Conservation (phyloP, 2,329 filamentous ascomycete species). For the Aspergillus sp. region DNA sequence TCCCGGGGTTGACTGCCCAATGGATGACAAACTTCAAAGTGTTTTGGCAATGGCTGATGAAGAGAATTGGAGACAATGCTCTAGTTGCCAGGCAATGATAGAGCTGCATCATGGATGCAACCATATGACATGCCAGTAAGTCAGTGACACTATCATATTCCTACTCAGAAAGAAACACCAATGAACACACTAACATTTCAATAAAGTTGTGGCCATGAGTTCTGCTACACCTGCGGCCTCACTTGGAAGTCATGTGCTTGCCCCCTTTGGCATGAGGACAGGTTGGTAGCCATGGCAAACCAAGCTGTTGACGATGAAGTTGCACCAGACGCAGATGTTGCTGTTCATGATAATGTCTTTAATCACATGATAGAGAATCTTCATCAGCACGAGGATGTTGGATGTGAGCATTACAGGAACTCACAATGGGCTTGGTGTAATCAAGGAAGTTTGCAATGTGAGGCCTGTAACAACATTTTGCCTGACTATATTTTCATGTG, state of each 20-base stretch:
- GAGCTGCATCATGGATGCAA: constrained; percentile 9
- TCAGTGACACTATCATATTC: not conserved
- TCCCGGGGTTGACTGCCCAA: constrained; percentile 9
- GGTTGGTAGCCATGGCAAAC: constrained; percentile 3
- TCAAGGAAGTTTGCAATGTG: not conserved
- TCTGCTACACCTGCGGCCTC: constrained; percentile 5
- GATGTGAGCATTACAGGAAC: constrained; percentile 7
- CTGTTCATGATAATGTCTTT: constrained; percentile 2
- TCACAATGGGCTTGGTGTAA: constrained; percentile 6
- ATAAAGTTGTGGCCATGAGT: constrained; percentile 6
- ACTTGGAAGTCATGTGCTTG: constrained; percentile 7
- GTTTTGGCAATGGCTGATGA: constrained; percentile 6
- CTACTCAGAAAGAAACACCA: not conserved
- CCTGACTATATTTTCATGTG: constrained; percentile 8
- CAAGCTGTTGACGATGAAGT: constrained; percentile 6
- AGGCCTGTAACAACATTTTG: not conserved
- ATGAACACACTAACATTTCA: not conserved
- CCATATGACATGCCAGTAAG: constrained; percentile 13
- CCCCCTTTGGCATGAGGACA: constrained; percentile 5
- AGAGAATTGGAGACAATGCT: constrained; percentile 8
- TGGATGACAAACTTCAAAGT: constrained; percentile 6
- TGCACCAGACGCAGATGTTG: not conserved
- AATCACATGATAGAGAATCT: constrained; percentile 3
- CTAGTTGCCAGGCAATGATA: constrained; percentile 10
- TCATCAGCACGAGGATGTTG: constrained; percentile 3